Evolutionary conservation across 805 yeast genomes (phyloP).

Genomic region (Lachancea sp.): DNA sequence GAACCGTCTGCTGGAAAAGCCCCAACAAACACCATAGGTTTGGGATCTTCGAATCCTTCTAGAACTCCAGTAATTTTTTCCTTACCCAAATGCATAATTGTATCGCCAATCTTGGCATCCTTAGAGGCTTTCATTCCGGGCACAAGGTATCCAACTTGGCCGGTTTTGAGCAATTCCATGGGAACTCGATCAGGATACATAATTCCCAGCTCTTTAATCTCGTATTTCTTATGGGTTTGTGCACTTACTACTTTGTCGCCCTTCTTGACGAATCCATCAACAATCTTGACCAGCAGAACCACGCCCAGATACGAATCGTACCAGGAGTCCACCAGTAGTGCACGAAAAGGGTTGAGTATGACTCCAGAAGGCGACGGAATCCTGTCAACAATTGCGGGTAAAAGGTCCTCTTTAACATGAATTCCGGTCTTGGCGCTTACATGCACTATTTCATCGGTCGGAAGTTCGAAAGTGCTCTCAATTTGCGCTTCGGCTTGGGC

Average conservation of each 20-base stretch:
- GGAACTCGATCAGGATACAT: conserved; percentile 86
- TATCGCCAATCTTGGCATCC: conserved; percentile 90
- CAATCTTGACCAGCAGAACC: conserved; percentile 73
- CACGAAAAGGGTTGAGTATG: conserved; percentile 50
- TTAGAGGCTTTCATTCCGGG: conserved; percentile 87
- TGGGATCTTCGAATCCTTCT: conserved; percentile 94
- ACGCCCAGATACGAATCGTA: conserved; percentile 91
- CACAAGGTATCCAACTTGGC: conserved; percentile 92
- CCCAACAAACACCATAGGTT: conserved; percentile 98
- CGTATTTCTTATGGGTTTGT: conserved; percentile 69
- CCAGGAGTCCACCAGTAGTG: conserved; percentile 87
- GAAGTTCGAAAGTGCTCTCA: conserved; percentile 75
- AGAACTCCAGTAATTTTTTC: conserved; percentile 60
- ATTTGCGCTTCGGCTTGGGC: conserved; percentile 77
- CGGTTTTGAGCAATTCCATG: conserved; percentile 62
- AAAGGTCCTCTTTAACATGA: conserved; percentile 59
- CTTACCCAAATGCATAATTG: conserved; percentile 57
- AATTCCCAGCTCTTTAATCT: conserved; percentile 87
- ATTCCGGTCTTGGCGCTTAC: conserved; percentile 91
- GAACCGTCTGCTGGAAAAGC: conserved; percentile 96
- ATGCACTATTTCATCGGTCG: conserved; percentile 63
- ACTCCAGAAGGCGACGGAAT: conserved; percentile 76
- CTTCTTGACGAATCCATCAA: conserved; percentile 70
- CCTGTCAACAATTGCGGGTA: conserved; percentile 74
- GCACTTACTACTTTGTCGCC: conserved; percentile 76